Evolutionary conservation across 768 basidiomycete genomes (phyloP).

Genomic region (Agrocybe praecox): DNA sequence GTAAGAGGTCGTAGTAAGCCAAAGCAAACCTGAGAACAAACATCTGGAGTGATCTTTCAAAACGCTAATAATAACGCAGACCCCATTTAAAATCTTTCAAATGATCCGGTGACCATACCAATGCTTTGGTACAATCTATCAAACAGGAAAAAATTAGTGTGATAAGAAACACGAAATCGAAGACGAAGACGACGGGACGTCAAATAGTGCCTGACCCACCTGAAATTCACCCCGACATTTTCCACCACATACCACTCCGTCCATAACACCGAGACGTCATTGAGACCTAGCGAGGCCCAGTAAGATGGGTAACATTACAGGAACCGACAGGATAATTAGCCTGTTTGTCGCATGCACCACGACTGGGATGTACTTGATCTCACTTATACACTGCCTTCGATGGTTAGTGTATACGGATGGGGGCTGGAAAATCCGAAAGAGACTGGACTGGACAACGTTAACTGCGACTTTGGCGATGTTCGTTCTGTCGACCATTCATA

Average conservation of each 20-base stretch:
- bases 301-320: neutral
- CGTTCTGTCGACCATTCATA: slow-evolving; percentile 1
- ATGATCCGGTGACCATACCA: too few relatives aligned
- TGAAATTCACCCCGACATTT: neutral
- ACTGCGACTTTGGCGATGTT: slow-evolving; percentile 4
- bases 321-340: neutral
- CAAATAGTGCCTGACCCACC: too few relatives aligned
- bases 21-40: too few relatives aligned
- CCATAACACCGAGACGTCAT: neutral
- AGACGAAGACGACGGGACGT: too few relatives aligned
- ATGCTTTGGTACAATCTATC: too few relatives aligned
- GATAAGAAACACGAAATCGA: too few relatives aligned
- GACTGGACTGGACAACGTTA: slow-evolving; percentile 13
- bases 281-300: neutral
- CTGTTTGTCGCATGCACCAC: slow-evolving; percentile 11
- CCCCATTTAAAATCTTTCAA: too few relatives aligned
- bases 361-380: slow-evolving; percentile 14
- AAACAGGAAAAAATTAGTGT: too few relatives aligned
- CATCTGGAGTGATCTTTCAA: too few relatives aligned
- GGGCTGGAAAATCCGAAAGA: slow-evolving; percentile 11
- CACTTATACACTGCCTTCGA: slow-evolving; percentile 11
- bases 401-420: slow-evolving; percentile 17
- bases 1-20: too few relatives aligned
- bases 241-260: neutral
- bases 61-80: too few relatives aligned